phyloP scores from a whole-genome alignment of 2,329 filamentous ascomycete genomes.

The Microsporum canis region DNA sequence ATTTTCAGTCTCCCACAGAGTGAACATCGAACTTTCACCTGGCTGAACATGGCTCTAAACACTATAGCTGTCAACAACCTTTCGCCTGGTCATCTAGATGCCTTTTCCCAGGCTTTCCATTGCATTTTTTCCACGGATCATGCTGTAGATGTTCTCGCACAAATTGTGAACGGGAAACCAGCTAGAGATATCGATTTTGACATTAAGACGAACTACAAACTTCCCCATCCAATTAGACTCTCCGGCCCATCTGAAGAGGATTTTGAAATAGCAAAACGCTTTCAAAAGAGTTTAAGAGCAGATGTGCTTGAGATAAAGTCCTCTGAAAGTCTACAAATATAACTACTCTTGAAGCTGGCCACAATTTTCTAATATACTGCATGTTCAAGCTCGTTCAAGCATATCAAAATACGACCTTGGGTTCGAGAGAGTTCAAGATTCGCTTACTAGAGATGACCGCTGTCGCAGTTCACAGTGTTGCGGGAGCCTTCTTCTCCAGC shows the following conservation, averaged over 20 bases:
- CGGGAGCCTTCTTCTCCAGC: not conserved
- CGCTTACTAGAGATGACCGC: slow-evolving; percentile 8
- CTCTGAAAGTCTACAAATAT: not conserved
- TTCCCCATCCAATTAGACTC: not conserved
- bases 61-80: slow-evolving; percentile 6
- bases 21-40: no score
- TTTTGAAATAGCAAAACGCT: not conserved
- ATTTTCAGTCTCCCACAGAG: no score
- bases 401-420: slow-evolving; percentile 5
- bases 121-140: slow-evolving; percentile 6
- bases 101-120: slow-evolving; percentile 1
- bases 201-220: not conserved
- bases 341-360: not conserved
- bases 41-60: not conserved
- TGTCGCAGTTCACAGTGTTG: slow-evolving; percentile 4
- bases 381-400: slow-evolving; percentile 3
- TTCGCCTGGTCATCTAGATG: slow-evolving; percentile 4
- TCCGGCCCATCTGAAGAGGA: not conserved
- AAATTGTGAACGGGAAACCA: slow-evolving; percentile 7
- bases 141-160: slow-evolving; percentile 3
- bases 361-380: not conserved
- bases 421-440: not conserved
- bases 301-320: not conserved
- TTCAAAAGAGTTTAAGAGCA: not conserved
- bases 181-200: not conserved